Evolutionary conservation across 345 rosid species (phyloP).

Genomic region (Brassica juncea): DNA sequence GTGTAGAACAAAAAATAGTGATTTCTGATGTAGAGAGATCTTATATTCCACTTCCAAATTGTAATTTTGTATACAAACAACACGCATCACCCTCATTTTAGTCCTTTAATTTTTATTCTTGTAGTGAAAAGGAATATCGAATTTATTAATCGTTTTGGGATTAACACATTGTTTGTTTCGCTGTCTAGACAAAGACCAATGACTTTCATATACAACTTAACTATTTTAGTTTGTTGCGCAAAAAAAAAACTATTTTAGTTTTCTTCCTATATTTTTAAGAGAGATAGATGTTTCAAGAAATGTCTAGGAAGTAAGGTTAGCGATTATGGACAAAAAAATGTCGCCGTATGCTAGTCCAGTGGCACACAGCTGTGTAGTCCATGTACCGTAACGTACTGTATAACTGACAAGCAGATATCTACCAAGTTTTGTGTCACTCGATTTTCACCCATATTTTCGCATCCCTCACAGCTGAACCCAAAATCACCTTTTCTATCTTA

Average conservation of each 20-base stretch:
- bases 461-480: slow-evolving; percentile 1
- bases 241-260: not conserved
- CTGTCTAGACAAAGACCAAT: slow-evolving; percentile 27
- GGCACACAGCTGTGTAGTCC: slow-evolving; percentile 35
- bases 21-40: slow-evolving; percentile 34
- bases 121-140: slow-evolving; percentile 18
- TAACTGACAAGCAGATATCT: slow-evolving; percentile 17
- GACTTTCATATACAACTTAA: not conserved
- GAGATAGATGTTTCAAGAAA: not conserved
- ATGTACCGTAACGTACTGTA: slow-evolving; percentile 26
- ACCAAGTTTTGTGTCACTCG: not conserved
- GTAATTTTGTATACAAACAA: slow-evolving; percentile 40
- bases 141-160: slow-evolving; percentile 1
- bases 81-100: slow-evolving; percentile 36
- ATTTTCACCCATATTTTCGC: not conserved
- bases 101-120: not conserved
- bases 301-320: slow-evolving; percentile 10
- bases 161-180: slow-evolving; percentile 13
- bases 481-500: not conserved
- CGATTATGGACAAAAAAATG: slow-evolving; percentile 29
- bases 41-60: slow-evolving; percentile 35
- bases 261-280: not conserved
- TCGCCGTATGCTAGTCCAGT: slow-evolving; percentile 18
- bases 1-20: slow-evolving; percentile 33
- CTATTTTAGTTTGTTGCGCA: not conserved